These are phyloP conservation scores for Nemania abortiva DNA, from an alignment of 2,329 filamentous ascomycete genomes.

Conservation along the genomic window DNA sequence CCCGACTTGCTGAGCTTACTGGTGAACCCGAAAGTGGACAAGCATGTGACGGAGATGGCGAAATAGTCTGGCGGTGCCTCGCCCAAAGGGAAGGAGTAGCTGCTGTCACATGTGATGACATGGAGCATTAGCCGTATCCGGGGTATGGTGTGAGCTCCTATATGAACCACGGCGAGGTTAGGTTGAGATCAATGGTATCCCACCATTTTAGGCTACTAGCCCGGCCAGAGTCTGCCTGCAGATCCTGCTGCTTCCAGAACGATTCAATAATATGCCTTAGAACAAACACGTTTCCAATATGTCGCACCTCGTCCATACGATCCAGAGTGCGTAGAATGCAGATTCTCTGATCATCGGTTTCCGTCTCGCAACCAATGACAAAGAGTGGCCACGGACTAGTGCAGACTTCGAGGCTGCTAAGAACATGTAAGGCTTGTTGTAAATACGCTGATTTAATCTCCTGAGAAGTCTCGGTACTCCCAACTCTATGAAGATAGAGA, in stretches of 20 bases:
- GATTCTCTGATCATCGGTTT: slow-evolving; percentile 57
- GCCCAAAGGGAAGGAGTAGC: slow-evolving; percentile 4
- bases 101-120: slow-evolving; percentile 1
- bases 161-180: slow-evolving; percentile 53
- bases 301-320: slow-evolving; percentile 56
- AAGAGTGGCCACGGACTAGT: slow-evolving; percentile 64
- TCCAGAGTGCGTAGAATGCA: slow-evolving; percentile 57
- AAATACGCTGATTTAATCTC: slow-evolving; percentile 50
- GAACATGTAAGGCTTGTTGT: slow-evolving; percentile 53
- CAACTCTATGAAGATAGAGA: slow-evolving; percentile 56
- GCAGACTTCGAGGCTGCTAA: slow-evolving; percentile 56
- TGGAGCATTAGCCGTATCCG: not conserved
- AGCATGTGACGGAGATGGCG: slow-evolving; percentile 49
- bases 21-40: slow-evolving; percentile 53
- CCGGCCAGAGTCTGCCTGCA: slow-evolving; percentile 52
- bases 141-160: slow-evolving; percentile 35
- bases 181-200: slow-evolving; percentile 53
- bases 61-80: slow-evolving; percentile 39
- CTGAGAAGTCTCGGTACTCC: slow-evolving; percentile 43
- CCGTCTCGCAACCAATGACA: slow-evolving; percentile 59
- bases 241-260: slow-evolving; percentile 61
- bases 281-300: slow-evolving; percentile 60
- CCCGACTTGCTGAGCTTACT: slow-evolving; percentile 57
- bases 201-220: slow-evolving; percentile 54
- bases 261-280: slow-evolving; percentile 58